These are phyloP conservation scores for Penicillium maclennaniae DNA, from an alignment of 495 filamentous ascomycete genomes.

Conservation along the genomic window DNA sequence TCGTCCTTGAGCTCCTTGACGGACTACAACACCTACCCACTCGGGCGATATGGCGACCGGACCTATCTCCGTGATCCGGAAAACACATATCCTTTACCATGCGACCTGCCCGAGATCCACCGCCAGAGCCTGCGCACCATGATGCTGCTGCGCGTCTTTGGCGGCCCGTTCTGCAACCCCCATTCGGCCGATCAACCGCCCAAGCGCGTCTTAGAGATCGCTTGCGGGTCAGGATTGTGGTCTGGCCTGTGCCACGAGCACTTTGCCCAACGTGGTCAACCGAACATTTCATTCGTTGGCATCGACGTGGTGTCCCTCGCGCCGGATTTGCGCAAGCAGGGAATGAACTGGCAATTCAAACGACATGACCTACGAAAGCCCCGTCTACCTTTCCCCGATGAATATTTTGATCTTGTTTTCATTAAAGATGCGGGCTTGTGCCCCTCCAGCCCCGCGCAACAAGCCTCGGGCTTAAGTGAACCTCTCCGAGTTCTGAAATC, in stretches of 20 bases:
- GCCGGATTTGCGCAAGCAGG: slow-evolving; percentile 65
- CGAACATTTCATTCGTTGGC: slow-evolving; percentile 69
- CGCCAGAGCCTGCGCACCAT: slow-evolving; percentile 81
- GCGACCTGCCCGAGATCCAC: slow-evolving; percentile 83
- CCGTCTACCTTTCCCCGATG: slow-evolving; percentile 76
- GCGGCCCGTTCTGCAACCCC: slow-evolving; percentile 72
- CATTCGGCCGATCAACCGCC: slow-evolving; percentile 62
- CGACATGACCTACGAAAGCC: slow-evolving; percentile 76
- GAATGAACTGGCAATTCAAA: slow-evolving; percentile 83
- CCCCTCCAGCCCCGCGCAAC: slow-evolving; percentile 55
- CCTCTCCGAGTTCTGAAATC: slow-evolving; percentile 71
- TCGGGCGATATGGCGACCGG: slow-evolving; percentile 70
- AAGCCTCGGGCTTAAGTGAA: slow-evolving; percentile 66
- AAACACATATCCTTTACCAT: slow-evolving; percentile 76
- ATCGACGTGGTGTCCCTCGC: slow-evolving; percentile 78
- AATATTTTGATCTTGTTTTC: slow-evolving; percentile 86
- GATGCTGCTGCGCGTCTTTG: slow-evolving; percentile 75
- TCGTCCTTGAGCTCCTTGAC: slow-evolving; percentile 37
- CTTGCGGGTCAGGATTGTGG: slow-evolving; percentile 88
- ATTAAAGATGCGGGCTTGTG: slow-evolving; percentile 80
- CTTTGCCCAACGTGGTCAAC: slow-evolving; percentile 59
- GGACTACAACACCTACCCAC: slow-evolving; percentile 54
- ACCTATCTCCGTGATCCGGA: slow-evolving; percentile 76
- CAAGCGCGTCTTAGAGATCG: slow-evolving; percentile 75
- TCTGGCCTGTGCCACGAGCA: slow-evolving; percentile 78